Base-by-base conservation (phyloP, 2,329 filamentous ascomycete genomes). In the Sclerotinia nivalis region DNA sequence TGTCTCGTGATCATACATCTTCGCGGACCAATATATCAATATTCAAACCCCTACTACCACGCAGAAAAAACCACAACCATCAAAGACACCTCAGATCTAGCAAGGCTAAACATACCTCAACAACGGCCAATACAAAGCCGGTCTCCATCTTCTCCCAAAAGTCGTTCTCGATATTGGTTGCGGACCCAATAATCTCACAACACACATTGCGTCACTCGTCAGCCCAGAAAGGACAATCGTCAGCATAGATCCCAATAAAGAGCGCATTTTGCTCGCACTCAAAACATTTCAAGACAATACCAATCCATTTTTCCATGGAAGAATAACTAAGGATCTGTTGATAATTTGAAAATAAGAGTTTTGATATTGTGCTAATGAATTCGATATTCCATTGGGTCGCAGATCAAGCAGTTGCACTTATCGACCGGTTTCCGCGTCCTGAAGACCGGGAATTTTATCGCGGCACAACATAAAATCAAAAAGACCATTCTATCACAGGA, bases 111-210 rank as follows among this genome's bases (percentile, higher is more conserved):
- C 69, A 1, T 34, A 65, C 25, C 61, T 72, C 28, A 72, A 61
- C 50, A 45, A 64, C 25, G 71, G 67, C 8, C 69, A 71, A 37
- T 71, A 52, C 28, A 45, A 71, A 37, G 64, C 71, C 5, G 70
- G 70, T 0, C 22, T 66, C 15, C 68, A 68, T 61, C 67, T 72
- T n/a, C 52, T 72, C 47, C 28, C 66, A 31, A 54, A 31, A 40
- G 62, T 72, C 5, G 54, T 49, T 25, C 67, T 72, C 3, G 79
- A 80, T 58, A 75, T 79, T 43, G 79, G 79, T 25, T 80, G 78
- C 71, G 79, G 79, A 15, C 77, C 79, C 0, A 79, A 79, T 8
- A 77, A 79, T 43, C 72, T 80, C 45, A 78, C 77, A 7, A 34
- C 73, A 7, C 47, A 71, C 31, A 58, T 72, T 2, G 56, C 67